Conservation (phyloP, 2,329 filamentous ascomycete genomes). For the Sporothrix phasma region DNA sequence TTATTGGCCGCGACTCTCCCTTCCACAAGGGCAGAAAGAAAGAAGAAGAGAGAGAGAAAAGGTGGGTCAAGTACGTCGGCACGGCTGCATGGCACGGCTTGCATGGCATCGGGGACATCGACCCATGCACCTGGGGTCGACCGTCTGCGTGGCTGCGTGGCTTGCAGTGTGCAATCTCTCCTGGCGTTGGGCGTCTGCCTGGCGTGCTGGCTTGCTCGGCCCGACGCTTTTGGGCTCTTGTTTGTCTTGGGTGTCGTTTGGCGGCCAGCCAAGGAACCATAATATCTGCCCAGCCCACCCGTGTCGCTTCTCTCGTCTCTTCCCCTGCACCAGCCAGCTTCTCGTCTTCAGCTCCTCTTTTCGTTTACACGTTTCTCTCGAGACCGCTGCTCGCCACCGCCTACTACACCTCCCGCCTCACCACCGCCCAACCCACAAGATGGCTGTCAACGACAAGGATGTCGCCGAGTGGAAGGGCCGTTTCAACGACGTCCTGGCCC, state of each 20-base stretch:
- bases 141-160: not conserved
- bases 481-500: constrained; percentile 35
- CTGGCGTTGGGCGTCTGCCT: not conserved
- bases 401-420: not conserved
- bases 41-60: not conserved
- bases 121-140: not conserved
- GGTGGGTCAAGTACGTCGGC: not conserved
- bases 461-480: constrained; percentile 35
- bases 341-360: constrained; percentile 3
- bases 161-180: constrained; percentile 5
- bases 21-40: not conserved
- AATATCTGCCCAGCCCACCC: constrained; percentile 2
- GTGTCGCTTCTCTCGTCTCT: not conserved
- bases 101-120: not conserved
- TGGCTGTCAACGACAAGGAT: constrained; percentile 33
- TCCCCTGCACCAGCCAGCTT: constrained; percentile 1
- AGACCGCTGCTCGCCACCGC: too few relatives aligned
- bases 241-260: not conserved
- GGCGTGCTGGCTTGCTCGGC: too few relatives aligned
- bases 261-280: not conserved
- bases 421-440: not conserved
- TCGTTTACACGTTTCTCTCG: not conserved
- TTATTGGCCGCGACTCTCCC: not conserved
- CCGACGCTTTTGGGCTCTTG: too few relatives aligned
- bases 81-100: not conserved